A percentile compares a stretch with the other conserved stretches of the same genome.
Evolutionary conservation across 148 eudicot genomes (phyloP).

Genomic region (Tetragonia tetragonoides): DNA sequence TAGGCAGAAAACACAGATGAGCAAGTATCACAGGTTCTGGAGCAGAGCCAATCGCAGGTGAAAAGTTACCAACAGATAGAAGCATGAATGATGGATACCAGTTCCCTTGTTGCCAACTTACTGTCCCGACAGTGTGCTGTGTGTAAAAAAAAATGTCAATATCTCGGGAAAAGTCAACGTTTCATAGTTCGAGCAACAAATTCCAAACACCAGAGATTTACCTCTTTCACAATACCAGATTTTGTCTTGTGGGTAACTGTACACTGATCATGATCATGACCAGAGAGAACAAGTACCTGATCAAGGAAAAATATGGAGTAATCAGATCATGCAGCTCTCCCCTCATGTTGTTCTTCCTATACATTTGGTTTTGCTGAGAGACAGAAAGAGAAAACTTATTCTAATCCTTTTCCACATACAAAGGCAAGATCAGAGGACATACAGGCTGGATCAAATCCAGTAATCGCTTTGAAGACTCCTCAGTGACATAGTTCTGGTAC

Average conservation of each 20-base stretch:
- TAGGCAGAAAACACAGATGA: conserved; percentile 83
- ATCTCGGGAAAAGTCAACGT: conserved; percentile 4
- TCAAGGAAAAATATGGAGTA: conserved; percentile 2
- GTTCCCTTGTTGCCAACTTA: conserved; percentile 98
- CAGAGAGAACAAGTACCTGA: conserved; percentile 83
- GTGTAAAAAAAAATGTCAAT: conserved; percentile 24
- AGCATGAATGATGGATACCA: conserved; percentile 89
- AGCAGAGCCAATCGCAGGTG: conserved; percentile 39
- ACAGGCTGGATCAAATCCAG: conserved; percentile 74
- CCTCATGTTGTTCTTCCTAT: background rate
- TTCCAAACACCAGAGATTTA: conserved; percentile 26
- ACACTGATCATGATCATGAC: conserved; percentile 98
- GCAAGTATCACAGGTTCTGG: conserved; percentile 41
- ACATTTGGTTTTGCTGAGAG: background rate
- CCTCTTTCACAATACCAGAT: conserved; percentile 68
- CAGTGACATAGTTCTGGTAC: conserved; percentile 82
- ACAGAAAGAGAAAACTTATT: background rate
- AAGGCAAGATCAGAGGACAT: conserved; percentile 30
- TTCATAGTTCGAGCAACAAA: background rate
- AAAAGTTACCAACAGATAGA: conserved; percentile 56
- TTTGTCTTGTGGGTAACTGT: conserved; percentile 61
- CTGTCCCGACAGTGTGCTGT: conserved; percentile 91
- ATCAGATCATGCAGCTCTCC: background rate
- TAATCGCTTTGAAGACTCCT: conserved; percentile 48
- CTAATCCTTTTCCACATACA: background rate